Conservation (phyloP, 345 rosid species). For the Eucalyptus sp. region DNA sequence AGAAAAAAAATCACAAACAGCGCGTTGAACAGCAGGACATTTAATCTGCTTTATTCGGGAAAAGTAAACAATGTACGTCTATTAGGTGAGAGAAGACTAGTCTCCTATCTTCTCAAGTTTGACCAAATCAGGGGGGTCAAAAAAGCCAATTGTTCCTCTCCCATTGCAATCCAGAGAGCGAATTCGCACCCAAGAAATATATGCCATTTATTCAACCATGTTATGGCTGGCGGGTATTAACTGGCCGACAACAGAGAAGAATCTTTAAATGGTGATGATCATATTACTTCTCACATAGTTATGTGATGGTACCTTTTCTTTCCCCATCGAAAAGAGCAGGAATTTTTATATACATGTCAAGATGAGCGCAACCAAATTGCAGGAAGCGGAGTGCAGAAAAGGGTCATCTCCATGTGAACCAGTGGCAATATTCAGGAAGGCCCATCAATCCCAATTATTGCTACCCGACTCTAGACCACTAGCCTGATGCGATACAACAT, state of each 20-base stretch:
- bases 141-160: background rate
- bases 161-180: background rate
- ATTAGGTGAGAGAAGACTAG: background rate
- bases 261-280: background rate
- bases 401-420: background rate
- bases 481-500: background rate
- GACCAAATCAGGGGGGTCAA: background rate
- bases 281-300: background rate
- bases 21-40: background rate
- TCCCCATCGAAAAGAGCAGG: background rate
- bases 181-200: background rate
- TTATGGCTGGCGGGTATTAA: background rate
- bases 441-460: background rate
- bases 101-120: background rate
- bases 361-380: background rate
- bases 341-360: background rate
- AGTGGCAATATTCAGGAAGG: background rate
- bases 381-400: background rate
- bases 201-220: background rate
- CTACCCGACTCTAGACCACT: background rate
- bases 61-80: background rate
- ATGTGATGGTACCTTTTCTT: background rate
- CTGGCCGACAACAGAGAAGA: background rate
- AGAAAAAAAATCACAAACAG: background rate
- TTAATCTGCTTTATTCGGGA: background rate